Evolutionary conservation across 192 early-diverging fungal species (phyloP).

Genomic region (Allomyces javanicus): DNA sequence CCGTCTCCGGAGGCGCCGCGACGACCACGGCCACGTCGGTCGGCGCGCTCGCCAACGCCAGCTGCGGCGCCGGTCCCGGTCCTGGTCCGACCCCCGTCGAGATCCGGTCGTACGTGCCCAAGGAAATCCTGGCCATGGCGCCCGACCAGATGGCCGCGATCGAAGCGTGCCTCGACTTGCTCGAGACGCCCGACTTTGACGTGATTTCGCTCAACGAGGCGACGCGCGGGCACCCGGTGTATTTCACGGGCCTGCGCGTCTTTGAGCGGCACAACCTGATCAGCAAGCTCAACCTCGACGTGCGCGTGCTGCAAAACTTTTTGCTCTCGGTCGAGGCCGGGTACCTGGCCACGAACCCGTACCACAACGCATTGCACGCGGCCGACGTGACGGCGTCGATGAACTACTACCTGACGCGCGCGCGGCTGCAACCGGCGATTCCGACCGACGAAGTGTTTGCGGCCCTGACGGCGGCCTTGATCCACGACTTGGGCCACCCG

Average conservation of each 20-base stretch:
- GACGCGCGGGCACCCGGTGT: constrained; percentile 10
- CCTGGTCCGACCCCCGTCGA: too few species aligned
- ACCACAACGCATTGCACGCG: constrained; percentile 33
- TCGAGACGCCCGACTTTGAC: constrained; percentile 2
- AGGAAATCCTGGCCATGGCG: background rate
- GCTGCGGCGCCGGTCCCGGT: too few species aligned
- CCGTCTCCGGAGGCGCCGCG: background rate
- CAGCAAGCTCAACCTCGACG: constrained; percentile 8
- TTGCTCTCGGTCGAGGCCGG: constrained; percentile 13
- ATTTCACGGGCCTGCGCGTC: constrained; percentile 12
- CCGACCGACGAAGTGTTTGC: constrained; percentile 19
- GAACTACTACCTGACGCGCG: constrained; percentile 17
- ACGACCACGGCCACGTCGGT: background rate
- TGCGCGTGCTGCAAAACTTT: constrained; percentile 10
- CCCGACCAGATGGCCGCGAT: background rate
- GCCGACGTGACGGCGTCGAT: constrained; percentile 30
- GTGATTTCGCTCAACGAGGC: constrained; percentile 4
- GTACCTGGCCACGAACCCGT: constrained; percentile 17
- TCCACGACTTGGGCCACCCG: constrained; percentile 24
- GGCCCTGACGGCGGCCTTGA: constrained; percentile 18
- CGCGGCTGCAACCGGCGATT: constrained; percentile 6
- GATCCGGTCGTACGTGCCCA: background rate
- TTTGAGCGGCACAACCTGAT: constrained; percentile 12
- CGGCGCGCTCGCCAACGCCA: too few species aligned
- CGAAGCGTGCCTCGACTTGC: background rate